phyloP scores from a whole-genome alignment of 352 stramenopile species.

The Globisporangium uncinulatum region DNA sequence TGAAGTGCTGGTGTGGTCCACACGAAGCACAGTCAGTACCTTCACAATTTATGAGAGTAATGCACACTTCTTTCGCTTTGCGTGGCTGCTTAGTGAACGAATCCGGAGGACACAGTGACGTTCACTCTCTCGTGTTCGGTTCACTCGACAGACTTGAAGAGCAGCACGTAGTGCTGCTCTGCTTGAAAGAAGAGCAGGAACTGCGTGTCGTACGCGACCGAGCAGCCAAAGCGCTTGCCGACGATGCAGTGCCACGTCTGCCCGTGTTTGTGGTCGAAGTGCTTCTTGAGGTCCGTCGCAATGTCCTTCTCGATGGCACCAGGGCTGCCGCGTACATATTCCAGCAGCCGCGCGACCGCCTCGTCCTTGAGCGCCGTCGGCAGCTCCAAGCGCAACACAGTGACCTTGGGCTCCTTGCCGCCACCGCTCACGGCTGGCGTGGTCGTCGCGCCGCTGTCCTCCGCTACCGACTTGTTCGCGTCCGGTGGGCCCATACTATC shows the following conservation, averaged over 20 bases:
- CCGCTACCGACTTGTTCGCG: slow-evolving; percentile 20
- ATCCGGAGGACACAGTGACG: not conserved
- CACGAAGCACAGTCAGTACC: too few species aligned
- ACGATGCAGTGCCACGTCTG: slow-evolving; percentile 95
- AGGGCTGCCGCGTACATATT: slow-evolving; percentile 29
- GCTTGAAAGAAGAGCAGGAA: slow-evolving; percentile 85
- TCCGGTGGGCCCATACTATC: slow-evolving; percentile 41
- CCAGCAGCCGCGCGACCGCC: slow-evolving; percentile 37
- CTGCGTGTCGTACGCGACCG: slow-evolving; percentile 88
- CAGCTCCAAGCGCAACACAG: slow-evolving; percentile 58
- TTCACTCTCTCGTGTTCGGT: slow-evolving; percentile 15
- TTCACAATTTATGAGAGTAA: too few species aligned
- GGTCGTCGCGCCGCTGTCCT: slow-evolving; percentile 1
- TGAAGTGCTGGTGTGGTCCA: too few species aligned
- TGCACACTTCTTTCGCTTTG: too few species aligned
- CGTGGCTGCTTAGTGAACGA: too few species aligned
- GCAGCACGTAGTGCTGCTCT: slow-evolving; percentile 76
- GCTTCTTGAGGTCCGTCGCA: slow-evolving; percentile 98
- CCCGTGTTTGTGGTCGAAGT: slow-evolving; percentile 97
- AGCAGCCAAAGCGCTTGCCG: slow-evolving; percentile 86
- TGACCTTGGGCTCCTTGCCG: slow-evolving; percentile 49
- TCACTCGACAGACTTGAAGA: slow-evolving; percentile 83
- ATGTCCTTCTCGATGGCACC: slow-evolving; percentile 77
- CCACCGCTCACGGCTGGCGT: slow-evolving; percentile 5
- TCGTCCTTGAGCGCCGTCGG: slow-evolving; percentile 70